Conservation (phyloP, 495 filamentous ascomycete genomes). For the Aspergillus conjunctus region DNA sequence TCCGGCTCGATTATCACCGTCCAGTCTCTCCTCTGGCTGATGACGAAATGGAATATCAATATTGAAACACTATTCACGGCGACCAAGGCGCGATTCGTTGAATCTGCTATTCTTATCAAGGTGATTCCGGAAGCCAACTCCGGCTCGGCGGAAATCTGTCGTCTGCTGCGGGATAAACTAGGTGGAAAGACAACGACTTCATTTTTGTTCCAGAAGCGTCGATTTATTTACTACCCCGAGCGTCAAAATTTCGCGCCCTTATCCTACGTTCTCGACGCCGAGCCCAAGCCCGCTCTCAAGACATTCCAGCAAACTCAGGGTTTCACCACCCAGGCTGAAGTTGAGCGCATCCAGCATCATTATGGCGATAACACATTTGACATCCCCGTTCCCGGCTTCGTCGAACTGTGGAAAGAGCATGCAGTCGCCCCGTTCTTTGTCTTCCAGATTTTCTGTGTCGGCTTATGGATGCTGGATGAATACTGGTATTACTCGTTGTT, state of each 20-base stretch:
- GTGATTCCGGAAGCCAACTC: constrained; percentile 90
- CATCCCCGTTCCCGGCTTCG: constrained; percentile 93
- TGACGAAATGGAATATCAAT: constrained; percentile 95
- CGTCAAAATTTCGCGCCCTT: constrained; percentile 74
- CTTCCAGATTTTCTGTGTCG: constrained; percentile 98
- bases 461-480: constrained; percentile 97
- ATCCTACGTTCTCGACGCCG: constrained; percentile 79
- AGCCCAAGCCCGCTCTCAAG: constrained; percentile 75
- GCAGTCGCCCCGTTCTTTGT: constrained; percentile 99
- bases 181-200: constrained; percentile 75
- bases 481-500: constrained; percentile 99
- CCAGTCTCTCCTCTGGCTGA: constrained; percentile 90
- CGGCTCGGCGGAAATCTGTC: constrained; percentile 85
- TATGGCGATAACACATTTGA: constrained; percentile 98
- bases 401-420: constrained; percentile 96
- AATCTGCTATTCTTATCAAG: constrained; percentile 86
- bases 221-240: constrained; percentile 80
- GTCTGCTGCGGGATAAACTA: constrained; percentile 69
- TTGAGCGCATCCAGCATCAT: constrained; percentile 79
- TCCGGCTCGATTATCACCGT: constrained; percentile 80
- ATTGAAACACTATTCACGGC: constrained; percentile 81
- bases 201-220: constrained; percentile 97
- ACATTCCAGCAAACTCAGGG: constrained; percentile 79
- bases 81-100: constrained; percentile 66
- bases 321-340: constrained; percentile 67